Evolutionary conservation across 148 eudicot species (phyloP).

Genomic region (Nepenthes gracilis): DNA sequence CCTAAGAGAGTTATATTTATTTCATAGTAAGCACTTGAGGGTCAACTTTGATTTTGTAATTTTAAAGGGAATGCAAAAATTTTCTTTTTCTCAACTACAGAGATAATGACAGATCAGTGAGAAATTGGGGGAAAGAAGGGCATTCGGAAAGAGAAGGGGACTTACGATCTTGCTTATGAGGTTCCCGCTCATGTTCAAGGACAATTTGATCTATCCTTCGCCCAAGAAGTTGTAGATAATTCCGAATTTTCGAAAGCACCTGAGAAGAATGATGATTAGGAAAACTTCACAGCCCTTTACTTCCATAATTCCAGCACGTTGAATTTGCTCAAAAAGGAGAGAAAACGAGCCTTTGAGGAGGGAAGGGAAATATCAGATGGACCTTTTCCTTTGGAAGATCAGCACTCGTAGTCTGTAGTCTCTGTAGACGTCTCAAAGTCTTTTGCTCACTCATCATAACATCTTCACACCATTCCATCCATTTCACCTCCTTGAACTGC

Average conservation of each 20-base stretch:
- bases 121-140: not conserved
- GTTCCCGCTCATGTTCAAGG: slow-evolving; percentile 47
- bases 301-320: too few relatives aligned
- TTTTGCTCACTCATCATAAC: slow-evolving; percentile 71
- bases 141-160: not conserved
- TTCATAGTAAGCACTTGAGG: not conserved
- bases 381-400: slow-evolving; percentile 98
- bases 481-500: slow-evolving; percentile 99
- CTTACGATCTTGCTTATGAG: slow-evolving; percentile 85
- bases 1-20: slow-evolving; percentile 16
- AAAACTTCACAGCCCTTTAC: not conserved
- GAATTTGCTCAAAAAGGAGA: not conserved
- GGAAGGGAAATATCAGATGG: not conserved
- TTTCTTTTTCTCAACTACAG: too few relatives aligned
- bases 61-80: not conserved
- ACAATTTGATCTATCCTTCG: slow-evolving; percentile 83
- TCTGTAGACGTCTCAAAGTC: slow-evolving; percentile 85
- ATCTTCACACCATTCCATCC: slow-evolving; percentile 99
- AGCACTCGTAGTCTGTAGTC: slow-evolving; percentile 79
- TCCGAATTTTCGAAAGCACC: slow-evolving; percentile 88
- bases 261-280: slow-evolving; percentile 9
- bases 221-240: slow-evolving; percentile 87
- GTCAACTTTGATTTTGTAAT: not conserved
- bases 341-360: not conserved
- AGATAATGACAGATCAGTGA: not conserved